Evolutionary conservation across 257 asterid genomes (phyloP).

Genomic region (Orobanche coerulescens): DNA sequence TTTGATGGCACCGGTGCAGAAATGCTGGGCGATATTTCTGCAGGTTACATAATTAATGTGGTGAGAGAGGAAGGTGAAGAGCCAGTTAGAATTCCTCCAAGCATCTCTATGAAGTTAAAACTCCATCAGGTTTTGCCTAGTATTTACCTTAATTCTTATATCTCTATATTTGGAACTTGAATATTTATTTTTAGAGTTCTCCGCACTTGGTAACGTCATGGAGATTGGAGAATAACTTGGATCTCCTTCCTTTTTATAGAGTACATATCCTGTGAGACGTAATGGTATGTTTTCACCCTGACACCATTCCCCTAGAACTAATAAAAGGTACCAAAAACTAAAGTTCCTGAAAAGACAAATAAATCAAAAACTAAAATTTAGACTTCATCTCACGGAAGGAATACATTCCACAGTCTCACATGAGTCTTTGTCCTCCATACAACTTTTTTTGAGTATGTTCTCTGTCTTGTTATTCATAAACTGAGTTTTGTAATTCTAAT

Average conservation of each 20-base stretch:
- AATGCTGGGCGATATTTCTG: conserved; percentile 66
- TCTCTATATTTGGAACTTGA: not conserved
- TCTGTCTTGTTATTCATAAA: conserved; percentile 2
- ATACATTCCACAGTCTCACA: too few species aligned
- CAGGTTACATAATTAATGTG: conserved; percentile 81
- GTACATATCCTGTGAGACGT: too few species aligned
- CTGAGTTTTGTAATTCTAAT: conserved; percentile 14
- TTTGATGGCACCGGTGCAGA: conserved; percentile 53
- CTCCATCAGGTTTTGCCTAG: conserved; percentile 72
- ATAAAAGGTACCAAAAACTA: too few species aligned
- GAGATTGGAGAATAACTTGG: not conserved
- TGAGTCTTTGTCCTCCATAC: not conserved
- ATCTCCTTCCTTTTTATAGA: not conserved
- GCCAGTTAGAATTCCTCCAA: conserved; percentile 90
- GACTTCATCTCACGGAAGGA: too few species aligned
- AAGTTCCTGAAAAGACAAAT: too few species aligned
- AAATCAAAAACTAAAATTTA: too few species aligned
- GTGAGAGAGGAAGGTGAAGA: conserved; percentile 97
- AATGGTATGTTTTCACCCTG: too few species aligned
- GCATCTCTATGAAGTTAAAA: conserved; percentile 78
- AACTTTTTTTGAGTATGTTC: conserved; percentile 7
- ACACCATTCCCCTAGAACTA: too few species aligned
- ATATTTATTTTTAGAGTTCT: conserved; percentile 14
- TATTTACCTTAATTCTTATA: conserved; percentile 7
- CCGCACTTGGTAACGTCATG: conserved; percentile 8